These are phyloP conservation scores for Hysterium pulicare DNA, from an alignment of 2,329 filamentous ascomycete genomes.

Conservation along the genomic window DNA sequence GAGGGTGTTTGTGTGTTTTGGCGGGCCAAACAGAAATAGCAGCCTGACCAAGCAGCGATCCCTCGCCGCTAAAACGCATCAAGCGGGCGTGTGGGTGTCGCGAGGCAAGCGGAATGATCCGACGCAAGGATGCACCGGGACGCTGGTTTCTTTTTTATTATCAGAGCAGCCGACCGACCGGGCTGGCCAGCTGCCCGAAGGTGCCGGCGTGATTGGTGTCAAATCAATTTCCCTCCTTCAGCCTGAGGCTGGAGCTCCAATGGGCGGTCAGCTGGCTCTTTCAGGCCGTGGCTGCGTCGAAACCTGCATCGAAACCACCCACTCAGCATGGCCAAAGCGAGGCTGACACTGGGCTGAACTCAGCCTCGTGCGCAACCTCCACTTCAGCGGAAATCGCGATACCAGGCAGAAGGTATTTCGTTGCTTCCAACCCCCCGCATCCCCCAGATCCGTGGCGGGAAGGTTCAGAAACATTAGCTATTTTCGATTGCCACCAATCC, in stretches of 20 bases:
- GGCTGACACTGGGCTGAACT: slow-evolving; percentile 36
- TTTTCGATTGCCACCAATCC: slow-evolving; percentile 4
- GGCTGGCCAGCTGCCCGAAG: slow-evolving; percentile 21
- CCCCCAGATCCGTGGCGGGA: slow-evolving; percentile 21
- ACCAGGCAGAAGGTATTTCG: slow-evolving; percentile 36
- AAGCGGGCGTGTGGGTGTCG: too few species aligned
- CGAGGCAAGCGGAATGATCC: slow-evolving; percentile 25
- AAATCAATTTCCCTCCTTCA: slow-evolving; percentile 21
- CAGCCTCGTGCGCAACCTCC: slow-evolving; percentile 31
- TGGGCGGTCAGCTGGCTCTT: slow-evolving; percentile 32
- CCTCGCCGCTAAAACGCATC: too few species aligned
- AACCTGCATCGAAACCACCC: slow-evolving; percentile 32
- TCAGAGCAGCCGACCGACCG: slow-evolving; percentile 23
- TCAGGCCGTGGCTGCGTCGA: slow-evolving; percentile 32
- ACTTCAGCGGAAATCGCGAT: slow-evolving; percentile 31
- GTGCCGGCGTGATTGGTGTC: slow-evolving; percentile 26
- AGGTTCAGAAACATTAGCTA: slow-evolving; percentile 18
- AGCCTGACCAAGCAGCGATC: too few species aligned
- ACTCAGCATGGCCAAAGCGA: slow-evolving; percentile 36
- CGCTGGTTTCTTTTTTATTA: slow-evolving; percentile 30
- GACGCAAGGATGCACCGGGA: slow-evolving; percentile 28
- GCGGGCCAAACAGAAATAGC: too few species aligned
- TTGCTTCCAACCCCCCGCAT: slow-evolving; percentile 27
- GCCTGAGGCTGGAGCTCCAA: slow-evolving; percentile 31
- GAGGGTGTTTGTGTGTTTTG: too few species aligned